Percentiles rank a stretch among this genome's conserved stretches.
phyloP scores from a whole-genome alignment of 1,139 yeast species.

The Yamadazyma membranifaciens region DNA sequence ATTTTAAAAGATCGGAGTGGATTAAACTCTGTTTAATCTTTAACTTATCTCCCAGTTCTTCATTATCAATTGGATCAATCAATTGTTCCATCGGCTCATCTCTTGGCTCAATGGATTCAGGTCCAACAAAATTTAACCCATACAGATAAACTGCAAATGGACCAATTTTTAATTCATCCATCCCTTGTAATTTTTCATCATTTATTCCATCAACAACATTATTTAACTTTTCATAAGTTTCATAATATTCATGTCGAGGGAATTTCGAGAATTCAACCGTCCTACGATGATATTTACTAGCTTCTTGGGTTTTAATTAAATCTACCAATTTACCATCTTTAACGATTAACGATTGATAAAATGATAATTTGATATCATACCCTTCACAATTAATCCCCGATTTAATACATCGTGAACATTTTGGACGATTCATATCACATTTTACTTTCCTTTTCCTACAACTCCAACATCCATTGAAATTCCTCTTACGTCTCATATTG shows the following conservation, averaged over 20 bases:
- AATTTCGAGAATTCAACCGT: conserved; percentile 35
- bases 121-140: background rate
- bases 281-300: conserved; percentile 33
- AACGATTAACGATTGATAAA: conserved; percentile 37
- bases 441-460: conserved; percentile 50
- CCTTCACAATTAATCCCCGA: conserved; percentile 43
- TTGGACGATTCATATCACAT: conserved; percentile 46
- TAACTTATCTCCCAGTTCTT: background rate
- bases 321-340: conserved; percentile 21
- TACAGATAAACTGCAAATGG: conserved; percentile 26
- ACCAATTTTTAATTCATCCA: conserved; percentile 20
- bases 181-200: conserved; percentile 20
- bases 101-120: background rate
- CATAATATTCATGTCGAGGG: conserved; percentile 31
- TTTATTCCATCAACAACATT: conserved; percentile 29
- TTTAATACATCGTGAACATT: conserved; percentile 41
- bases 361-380: conserved; percentile 39
- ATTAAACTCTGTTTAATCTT: conserved; percentile 20
- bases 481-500: conserved; percentile 21
- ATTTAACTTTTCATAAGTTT: conserved; percentile 31
- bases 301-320: conserved; percentile 19
- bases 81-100: background rate
- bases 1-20: conserved; percentile 34
- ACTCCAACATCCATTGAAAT: conserved; percentile 55
- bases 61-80: background rate